Evolutionary conservation across 2,329 filamentous ascomycete species (phyloP), one percentile per base, ranked within the genome.

Genomic region (Ophiocordyceps camponoti-saundersi): DNA sequence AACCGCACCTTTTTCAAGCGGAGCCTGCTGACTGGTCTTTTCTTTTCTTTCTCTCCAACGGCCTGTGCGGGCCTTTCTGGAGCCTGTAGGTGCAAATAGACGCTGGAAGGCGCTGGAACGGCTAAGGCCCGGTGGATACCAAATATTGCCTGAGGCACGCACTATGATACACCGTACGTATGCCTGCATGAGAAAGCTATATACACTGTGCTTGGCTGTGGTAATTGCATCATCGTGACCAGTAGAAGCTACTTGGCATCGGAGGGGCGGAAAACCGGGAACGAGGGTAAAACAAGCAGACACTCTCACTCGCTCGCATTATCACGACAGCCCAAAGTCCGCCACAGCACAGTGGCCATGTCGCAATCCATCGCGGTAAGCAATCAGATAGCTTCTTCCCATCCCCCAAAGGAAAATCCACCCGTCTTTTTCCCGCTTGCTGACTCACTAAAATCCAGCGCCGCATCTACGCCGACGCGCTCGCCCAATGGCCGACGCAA

Each of bases 401-500:
- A n/a, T n/a, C n/a, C n/a, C n/a, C 42, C 41, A 26, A 13, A 26
- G 11, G 22, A 29, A 16, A n/a, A 22, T 7, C 41, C 18, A 32
- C 29, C 13, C 7, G 13, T 18, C 1, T 29, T n/a, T 21, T 21
- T 21, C 18, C 3, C 8, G n/a, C 18, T 32, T 44, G 26, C 34
- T 34, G 15, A 3, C 3, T 13, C 7, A 2, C 22, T 3, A 43
- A 65, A 63, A 56, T 21, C 3, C 45, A 67, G 64, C 57, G 59
- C 52, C 61, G 59, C 49, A 57, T 64, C 44, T 65, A 65, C 55
- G 53, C 57, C 45, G 62, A 65, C 48, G 61, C 58, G 52, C 61
- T 66, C 47, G 65, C 70, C 48, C 68, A 69, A 51, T 84, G 79
- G 79, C 80, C 80, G 43, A 72, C 73, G 55, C 79, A 82, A 56